Evolutionary conservation across 805 yeast genomes (phyloP).

Genomic region (Barnettozyma sucrosica): DNA sequence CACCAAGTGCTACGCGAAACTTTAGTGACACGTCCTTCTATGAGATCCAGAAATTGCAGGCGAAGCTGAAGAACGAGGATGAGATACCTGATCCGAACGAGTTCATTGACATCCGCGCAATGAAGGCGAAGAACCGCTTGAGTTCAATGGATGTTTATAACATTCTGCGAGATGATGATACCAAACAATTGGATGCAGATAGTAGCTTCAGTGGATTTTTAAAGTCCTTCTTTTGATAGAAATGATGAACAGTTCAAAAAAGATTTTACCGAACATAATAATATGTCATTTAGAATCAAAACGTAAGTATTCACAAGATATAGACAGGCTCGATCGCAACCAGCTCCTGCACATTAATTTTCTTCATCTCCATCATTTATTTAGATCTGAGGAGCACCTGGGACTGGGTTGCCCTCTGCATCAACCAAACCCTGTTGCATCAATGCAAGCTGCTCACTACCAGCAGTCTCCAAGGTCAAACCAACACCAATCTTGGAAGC

Average conservation of each 20-base stretch:
- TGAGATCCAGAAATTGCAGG: constrained; percentile 10
- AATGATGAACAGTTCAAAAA: no score
- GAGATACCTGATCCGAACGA: not conserved
- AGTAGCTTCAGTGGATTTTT: constrained; percentile 18
- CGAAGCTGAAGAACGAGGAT: constrained; percentile 3
- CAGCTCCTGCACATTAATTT: not conserved
- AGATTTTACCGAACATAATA: not conserved
- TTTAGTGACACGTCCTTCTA: constrained; percentile 9
- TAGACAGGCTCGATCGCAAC: not conserved
- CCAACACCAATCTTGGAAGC: constrained; percentile 88
- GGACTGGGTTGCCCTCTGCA: constrained; percentile 80
- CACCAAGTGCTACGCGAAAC: constrained; percentile 3
- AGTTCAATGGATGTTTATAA: constrained; percentile 23
- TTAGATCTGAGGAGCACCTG: constrained; percentile 62
- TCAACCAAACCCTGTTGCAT: constrained; percentile 84
- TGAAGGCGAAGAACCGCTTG: constrained; percentile 11
- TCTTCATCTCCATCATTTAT: not conserved
- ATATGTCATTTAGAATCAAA: not conserved
- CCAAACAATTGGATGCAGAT: constrained; percentile 8
- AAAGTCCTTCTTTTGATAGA: constrained; percentile 15
- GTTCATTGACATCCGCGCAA: constrained; percentile 6
- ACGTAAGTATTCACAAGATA: constrained; percentile 8
- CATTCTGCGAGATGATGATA: constrained; percentile 15
- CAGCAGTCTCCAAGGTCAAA: constrained; percentile 91
- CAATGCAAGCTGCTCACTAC: constrained; percentile 86